phyloP scores from a whole-genome alignment of 1,284 basidiomycete species.

The Butyriboletus appendiculatus region DNA sequence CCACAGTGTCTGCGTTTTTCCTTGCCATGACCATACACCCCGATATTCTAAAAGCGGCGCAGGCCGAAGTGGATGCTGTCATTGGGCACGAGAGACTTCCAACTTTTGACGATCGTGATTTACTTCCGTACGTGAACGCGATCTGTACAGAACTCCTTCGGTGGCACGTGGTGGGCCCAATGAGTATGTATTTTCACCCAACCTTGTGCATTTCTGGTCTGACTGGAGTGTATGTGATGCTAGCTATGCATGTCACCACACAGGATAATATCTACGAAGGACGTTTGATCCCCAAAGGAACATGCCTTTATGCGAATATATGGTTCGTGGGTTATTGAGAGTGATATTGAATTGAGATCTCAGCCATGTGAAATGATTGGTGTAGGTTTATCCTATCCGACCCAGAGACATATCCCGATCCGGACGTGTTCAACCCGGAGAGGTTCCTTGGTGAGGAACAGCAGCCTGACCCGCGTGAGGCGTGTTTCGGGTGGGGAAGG shows the following conservation, averaged over 20 bases:
- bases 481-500: conserved; percentile 20
- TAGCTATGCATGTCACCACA: conserved; percentile 36
- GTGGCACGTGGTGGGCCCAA: conserved; percentile 16
- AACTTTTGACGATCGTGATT: conserved; percentile 10
- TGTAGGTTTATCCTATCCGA: conserved; percentile 14
- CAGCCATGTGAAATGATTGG: not conserved
- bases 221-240: conserved; percentile 27
- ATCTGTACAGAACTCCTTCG: conserved; percentile 19
- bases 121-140: conserved; percentile 19
- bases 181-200: conserved; percentile 7
- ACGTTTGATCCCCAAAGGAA: conserved; percentile 41
- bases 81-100: conserved; percentile 17
- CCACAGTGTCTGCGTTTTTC: conserved; percentile 33
- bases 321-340: conserved; percentile 11
- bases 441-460: conserved; percentile 15
- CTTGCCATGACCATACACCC: conserved; percentile 20
- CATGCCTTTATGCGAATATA: conserved; percentile 21
- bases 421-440: conserved; percentile 15
- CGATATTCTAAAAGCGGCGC: conserved; percentile 12
- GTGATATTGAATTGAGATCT: not conserved
- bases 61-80: conserved; percentile 18
- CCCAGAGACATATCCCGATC: conserved; percentile 12
- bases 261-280: conserved; percentile 38
- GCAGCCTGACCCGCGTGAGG: conserved; percentile 13
- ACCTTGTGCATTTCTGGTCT: not conserved